Percentiles rank a stretch among this genome's conserved stretches.
These are phyloP conservation scores for Alternaria tenuissima DNA, from an alignment of 2,329 filamentous ascomycete genomes.

Conservation along the genomic window DNA sequence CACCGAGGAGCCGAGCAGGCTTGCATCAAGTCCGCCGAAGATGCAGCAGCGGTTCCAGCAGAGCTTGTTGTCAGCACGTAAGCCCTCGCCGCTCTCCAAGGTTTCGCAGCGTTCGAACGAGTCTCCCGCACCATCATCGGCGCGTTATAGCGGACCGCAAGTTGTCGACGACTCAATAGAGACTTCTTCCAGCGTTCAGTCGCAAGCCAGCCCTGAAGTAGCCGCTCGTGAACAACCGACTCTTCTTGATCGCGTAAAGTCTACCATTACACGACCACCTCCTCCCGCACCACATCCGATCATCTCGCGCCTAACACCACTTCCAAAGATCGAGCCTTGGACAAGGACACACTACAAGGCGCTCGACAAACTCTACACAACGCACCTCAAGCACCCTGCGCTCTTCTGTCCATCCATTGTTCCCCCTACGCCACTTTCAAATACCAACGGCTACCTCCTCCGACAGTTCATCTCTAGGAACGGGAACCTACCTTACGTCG, in stretches of 20 bases:
- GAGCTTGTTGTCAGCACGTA: constrained; percentile 29
- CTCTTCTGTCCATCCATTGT: constrained; percentile 42
- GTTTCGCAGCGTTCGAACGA: constrained; percentile 6
- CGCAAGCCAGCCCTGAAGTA: constrained; percentile 11
- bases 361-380: constrained; percentile 47
- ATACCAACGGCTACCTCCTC: constrained; percentile 43
- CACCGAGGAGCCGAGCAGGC: constrained; percentile 45
- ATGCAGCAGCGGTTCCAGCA: constrained; percentile 25
- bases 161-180: constrained; percentile 6
- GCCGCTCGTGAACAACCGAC: constrained; percentile 5
- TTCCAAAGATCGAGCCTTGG: constrained; percentile 51
- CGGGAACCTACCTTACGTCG: constrained; percentile 35
- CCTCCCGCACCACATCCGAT: constrained; percentile 38
- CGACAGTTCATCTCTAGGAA: constrained; percentile 31
- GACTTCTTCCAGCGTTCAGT: constrained; percentile 9
- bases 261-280: constrained; percentile 1
- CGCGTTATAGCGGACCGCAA: constrained; percentile 3
- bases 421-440: constrained; percentile 28
- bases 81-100: constrained; percentile 20
- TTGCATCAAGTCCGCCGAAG: constrained; percentile 35
- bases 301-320: constrained; percentile 30
- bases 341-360: constrained; percentile 52
- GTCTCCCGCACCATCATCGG: neutral
- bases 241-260: constrained; percentile 6
- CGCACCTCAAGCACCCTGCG: constrained; percentile 41